Percentiles rank a stretch among this genome's conserved stretches.
phyloP scores from a whole-genome alignment of 2,329 filamentous ascomycete species.

The Cladophialophora immunda region DNA sequence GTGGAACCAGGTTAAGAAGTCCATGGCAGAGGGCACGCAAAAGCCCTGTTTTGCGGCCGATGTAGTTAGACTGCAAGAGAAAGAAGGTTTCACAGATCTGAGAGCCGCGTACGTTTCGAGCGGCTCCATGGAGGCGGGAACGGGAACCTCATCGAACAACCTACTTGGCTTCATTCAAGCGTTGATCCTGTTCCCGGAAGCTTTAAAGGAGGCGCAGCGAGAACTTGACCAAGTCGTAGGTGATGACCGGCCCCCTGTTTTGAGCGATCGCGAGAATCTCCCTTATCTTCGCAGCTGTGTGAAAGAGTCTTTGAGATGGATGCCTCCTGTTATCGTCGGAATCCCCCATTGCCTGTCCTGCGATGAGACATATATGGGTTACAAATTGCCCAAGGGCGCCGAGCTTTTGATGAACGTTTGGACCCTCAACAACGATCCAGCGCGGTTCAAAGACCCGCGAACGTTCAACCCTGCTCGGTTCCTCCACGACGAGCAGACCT shows the following conservation, averaged over 20 bases:
- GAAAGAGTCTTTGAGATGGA: constrained; percentile 49
- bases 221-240: constrained; percentile 55
- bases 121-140: neutral
- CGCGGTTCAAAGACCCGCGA: constrained; percentile 48
- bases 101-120: neutral
- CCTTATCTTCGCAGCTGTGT: constrained; percentile 50
- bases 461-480: constrained; percentile 51
- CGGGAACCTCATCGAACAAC: neutral
- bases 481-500: constrained; percentile 46
- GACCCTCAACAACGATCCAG: constrained; percentile 46
- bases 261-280: constrained; percentile 48
- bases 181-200: neutral
- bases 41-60: neutral
- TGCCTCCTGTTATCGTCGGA: constrained; percentile 45
- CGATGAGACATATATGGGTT: constrained; percentile 58
- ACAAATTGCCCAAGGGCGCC: constrained; percentile 58
- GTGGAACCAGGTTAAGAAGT: neutral
- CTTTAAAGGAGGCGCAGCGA: constrained; percentile 48
- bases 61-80: neutral
- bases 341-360: constrained; percentile 47
- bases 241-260: constrained; percentile 47
- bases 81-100: neutral
- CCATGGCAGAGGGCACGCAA: neutral
- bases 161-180: neutral
- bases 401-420: constrained; percentile 38